Percentiles rank a stretch among this genome's conserved stretches.
These are phyloP conservation scores for Mycena epipterygia DNA, from an alignment of 768 basidiomycete species.

Conservation along the genomic window DNA sequence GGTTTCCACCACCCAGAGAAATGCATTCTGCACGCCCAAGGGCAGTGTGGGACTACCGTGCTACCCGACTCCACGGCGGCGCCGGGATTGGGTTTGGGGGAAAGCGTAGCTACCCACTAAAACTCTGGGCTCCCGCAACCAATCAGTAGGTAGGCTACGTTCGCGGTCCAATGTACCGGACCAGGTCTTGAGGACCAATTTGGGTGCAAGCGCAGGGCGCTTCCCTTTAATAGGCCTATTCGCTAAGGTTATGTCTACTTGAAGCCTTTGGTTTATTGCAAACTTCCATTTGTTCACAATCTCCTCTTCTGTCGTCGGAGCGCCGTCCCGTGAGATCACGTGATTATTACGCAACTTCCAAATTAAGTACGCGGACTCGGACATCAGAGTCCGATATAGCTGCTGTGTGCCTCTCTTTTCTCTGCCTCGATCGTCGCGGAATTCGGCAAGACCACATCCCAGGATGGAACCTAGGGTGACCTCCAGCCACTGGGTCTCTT, in stretches of 20 bases:
- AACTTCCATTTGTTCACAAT: slow-evolving; percentile 13
- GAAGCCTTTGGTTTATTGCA: slow-evolving; percentile 9
- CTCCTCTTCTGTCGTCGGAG: not conserved
- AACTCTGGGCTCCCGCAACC: not conserved
- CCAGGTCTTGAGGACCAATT: slow-evolving; percentile 16
- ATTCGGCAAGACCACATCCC: no score
- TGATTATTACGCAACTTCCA: slow-evolving; percentile 28
- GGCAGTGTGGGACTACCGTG: no score
- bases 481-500: not conserved
- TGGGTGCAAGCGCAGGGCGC: not conserved
- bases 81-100: no score
- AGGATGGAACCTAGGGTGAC: no score
- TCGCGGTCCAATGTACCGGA: not conserved
- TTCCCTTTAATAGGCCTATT: not conserved
- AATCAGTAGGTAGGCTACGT: not conserved
- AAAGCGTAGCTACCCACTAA: slow-evolving; percentile 32
- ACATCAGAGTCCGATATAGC: no score
- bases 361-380: slow-evolving; percentile 11
- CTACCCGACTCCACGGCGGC: no score
- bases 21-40: not conserved
- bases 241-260: not conserved
- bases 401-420: no score
- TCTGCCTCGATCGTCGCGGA: no score
- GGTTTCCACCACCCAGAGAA: not conserved
- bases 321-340: not conserved